Evolutionary conservation across 179 eudicot genomes (phyloP), one percentile per base, ranked within the genome.

Genomic region (Dionaea muscipula): DNA sequence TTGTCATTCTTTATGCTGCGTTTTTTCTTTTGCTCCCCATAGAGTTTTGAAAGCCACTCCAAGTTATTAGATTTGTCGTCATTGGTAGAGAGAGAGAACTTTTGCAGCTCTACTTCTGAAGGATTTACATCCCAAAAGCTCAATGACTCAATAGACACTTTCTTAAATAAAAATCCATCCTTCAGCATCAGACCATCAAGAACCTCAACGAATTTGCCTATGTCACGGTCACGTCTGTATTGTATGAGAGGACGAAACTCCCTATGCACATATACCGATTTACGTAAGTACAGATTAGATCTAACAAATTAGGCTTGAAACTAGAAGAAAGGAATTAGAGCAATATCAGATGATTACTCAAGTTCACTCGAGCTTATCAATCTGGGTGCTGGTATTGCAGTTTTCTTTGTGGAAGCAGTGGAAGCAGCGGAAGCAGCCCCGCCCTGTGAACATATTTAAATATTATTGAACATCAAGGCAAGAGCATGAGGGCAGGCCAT

Each of bases 211-310:
- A 64, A 55, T 49, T 66, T 68, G 26, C 86, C 94, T 7, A 89
- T 82, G 46, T 87, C 93, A 49, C 96, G 94, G 55, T 88, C 94
- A 53, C 94, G 88, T 56, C 86, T 70, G 60, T 39, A 63, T 59
- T 84, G 86, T 37, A 91, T 83, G 54, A 80, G 86, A 56, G 98
- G 96, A 35, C 83, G 93, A 59, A 84, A 79, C 63, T 84, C 96
- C 75, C 98, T 87, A n/a, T n/a, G 73, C 63, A 65, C n/a, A 52
- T n/a, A n/a, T n/a, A n/a, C n/a, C n/a, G 24, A 46, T 20, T 38
- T 19, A 61, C 28, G 63, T 52, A 57, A 73, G 55, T 28, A 55
- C 16, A 53, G 23, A 27, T 40, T 19, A 41, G 12, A 44, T 49
- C 39, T 59, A 18, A 39, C 28, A 36, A 61, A 63, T 45, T 15